phyloP scores from a whole-genome alignment of 1,284 basidiomycete species.

The Xanthoconium separans region DNA sequence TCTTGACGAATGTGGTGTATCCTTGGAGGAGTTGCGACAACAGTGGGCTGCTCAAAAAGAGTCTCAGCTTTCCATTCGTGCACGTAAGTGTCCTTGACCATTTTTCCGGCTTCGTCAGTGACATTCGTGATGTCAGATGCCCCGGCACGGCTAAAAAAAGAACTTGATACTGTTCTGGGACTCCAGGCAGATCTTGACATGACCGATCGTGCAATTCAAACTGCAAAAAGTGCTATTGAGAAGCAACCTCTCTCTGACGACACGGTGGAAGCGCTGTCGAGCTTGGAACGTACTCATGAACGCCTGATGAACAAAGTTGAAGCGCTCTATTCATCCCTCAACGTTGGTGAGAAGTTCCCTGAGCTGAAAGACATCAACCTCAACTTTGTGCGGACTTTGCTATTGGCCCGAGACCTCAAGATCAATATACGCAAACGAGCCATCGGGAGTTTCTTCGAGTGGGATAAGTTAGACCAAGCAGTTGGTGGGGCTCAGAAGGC shows the following conservation, averaged over 20 bases:
- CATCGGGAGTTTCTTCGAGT: slow-evolving; percentile 39
- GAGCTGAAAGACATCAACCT: slow-evolving; percentile 29
- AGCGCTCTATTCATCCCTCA: slow-evolving; percentile 34
- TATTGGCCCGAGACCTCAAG: slow-evolving; percentile 38
- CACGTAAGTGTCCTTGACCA: background rate
- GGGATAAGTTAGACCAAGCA: slow-evolving; percentile 23
- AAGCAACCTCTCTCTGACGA: slow-evolving; percentile 1
- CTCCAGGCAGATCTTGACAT: slow-evolving; percentile 37
- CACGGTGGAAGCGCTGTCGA: background rate
- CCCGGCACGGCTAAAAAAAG: slow-evolving; percentile 33
- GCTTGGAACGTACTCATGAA: background rate
- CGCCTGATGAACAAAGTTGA: slow-evolving; percentile 27
- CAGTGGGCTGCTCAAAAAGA: too few relatives aligned
- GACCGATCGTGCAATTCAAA: slow-evolving; percentile 24
- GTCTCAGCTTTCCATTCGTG: slow-evolving; percentile 1
- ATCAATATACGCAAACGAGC: slow-evolving; percentile 38
- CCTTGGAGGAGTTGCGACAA: too few relatives aligned
- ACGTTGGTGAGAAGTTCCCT: slow-evolving; percentile 30
- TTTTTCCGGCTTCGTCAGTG: too few relatives aligned
- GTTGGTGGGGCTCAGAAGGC: background rate
- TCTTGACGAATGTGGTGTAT: too few relatives aligned
- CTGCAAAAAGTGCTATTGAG: slow-evolving; percentile 5
- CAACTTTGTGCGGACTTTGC: slow-evolving; percentile 33
- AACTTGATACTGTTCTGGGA: slow-evolving; percentile 36
- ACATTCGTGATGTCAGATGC: slow-evolving; percentile 31